These are phyloP conservation scores for Aegilops tauschii DNA, from an alignment of 176 grass and related monocot species.

Conservation along the genomic window DNA sequence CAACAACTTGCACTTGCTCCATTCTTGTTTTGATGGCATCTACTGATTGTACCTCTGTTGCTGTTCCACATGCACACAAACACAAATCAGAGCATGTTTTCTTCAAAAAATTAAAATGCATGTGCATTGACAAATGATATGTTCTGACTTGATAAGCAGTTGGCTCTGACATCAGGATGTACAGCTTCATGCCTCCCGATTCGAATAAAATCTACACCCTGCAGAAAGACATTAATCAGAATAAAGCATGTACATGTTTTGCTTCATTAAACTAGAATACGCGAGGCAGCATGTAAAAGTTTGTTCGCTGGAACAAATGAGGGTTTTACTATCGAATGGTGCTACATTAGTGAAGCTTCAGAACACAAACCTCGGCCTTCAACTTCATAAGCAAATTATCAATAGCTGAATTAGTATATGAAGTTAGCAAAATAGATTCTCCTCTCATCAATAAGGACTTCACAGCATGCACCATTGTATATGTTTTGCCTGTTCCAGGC, in stretches of 20 bases:
- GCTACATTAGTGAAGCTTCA: not conserved
- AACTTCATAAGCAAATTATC: conserved; percentile 98
- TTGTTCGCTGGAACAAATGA: conserved; percentile 1
- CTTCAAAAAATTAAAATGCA: not conserved
- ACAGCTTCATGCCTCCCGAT: conserved; percentile 87
- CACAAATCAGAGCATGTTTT: conserved; percentile 24
- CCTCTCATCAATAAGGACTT: conserved; percentile 92
- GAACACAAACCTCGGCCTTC: conserved; percentile 63
- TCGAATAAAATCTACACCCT: conserved; percentile 96
- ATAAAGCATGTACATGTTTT: conserved; percentile 12
- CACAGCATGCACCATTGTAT: conserved; percentile 95
- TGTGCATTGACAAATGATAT: conserved; percentile 26
- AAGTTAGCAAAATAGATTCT: conserved; percentile 92
- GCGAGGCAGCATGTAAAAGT: not conserved
- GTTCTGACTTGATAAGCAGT: conserved; percentile 79
- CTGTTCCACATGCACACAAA: conserved; percentile 34
- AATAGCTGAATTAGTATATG: conserved; percentile 98
- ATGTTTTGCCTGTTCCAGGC: conserved; percentile 99
- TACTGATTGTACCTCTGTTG: conserved; percentile 57
- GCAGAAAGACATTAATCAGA: conserved; percentile 31
- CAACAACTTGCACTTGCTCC: conserved; percentile 87
- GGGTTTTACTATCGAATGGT: not conserved
- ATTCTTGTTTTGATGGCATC: conserved; percentile 82
- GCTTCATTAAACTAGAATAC: not conserved
- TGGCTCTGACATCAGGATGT: conserved; percentile 61